phyloP scores from a whole-genome alignment of 306 rosid species.

The Malus fusca region DNA sequence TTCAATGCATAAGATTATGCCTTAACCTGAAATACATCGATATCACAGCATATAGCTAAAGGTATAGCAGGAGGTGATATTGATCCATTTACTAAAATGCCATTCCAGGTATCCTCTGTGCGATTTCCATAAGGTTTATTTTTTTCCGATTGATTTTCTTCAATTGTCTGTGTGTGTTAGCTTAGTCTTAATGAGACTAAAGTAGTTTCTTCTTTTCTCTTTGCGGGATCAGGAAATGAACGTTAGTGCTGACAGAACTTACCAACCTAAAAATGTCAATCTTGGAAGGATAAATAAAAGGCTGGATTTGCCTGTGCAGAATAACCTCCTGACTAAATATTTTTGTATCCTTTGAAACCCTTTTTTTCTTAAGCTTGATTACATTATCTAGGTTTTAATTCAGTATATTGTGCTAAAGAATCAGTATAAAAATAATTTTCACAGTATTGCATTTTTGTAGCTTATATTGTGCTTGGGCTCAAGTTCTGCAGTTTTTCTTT shows the following conservation, averaged over 20 bases:
- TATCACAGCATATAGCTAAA: conserved; percentile 63
- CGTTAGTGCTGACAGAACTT: conserved; percentile 22
- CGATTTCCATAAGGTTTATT: not conserved
- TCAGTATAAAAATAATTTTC: not conserved
- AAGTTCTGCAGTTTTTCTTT: conserved; percentile 35
- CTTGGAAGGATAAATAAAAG: conserved; percentile 51
- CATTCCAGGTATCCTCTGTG: conserved; percentile 51
- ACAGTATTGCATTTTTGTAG: not conserved
- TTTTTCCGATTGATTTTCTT: conserved; percentile 3
- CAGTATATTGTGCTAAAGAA: not conserved
- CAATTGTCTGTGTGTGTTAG: not conserved
- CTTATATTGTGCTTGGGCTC: not conserved
- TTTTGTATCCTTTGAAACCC: conserved; percentile 68
- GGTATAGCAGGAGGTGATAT: conserved; percentile 85
- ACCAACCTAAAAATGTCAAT: conserved; percentile 33
- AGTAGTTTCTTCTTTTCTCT: conserved; percentile 1
- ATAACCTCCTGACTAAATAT: conserved; percentile 79
- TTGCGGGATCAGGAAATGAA: conserved; percentile 45
- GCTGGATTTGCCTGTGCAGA: conserved; percentile 83
- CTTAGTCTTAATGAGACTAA: not conserved
- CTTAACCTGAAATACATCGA: conserved; percentile 61
- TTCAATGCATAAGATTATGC: conserved; percentile 20
- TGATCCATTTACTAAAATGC: conserved; percentile 80
- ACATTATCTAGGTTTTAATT: not conserved
- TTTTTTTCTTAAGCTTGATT: not conserved